Evolutionary conservation across 805 yeast genomes (phyloP).

Genomic region (Pichia cabralensis): DNA sequence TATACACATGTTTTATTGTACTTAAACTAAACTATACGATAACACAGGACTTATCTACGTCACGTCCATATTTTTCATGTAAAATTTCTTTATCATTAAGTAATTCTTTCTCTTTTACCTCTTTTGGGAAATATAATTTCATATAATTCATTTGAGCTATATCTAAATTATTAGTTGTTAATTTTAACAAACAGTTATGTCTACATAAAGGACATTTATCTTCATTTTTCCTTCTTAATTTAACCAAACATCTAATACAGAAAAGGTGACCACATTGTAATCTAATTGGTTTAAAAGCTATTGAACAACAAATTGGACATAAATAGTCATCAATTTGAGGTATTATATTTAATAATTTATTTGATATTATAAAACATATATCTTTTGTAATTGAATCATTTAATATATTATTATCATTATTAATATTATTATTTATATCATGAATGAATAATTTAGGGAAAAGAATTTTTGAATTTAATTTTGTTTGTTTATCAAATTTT

Average conservation of each 20-base stretch:
- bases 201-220: constrained; percentile 64
- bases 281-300: constrained; percentile 65
- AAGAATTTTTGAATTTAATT: constrained; percentile 35
- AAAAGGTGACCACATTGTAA: constrained; percentile 57
- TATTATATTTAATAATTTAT: constrained; percentile 41
- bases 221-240: constrained; percentile 48
- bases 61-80: constrained; percentile 30
- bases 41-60: constrained; percentile 15
- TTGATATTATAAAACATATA: constrained; percentile 46
- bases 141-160: constrained; percentile 39
- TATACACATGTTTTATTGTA: not conserved
- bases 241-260: constrained; percentile 64
- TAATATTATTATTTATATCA: constrained; percentile 12
- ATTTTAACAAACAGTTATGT: constrained; percentile 40
- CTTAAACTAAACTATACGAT: constrained; percentile 12
- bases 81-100: constrained; percentile 42
- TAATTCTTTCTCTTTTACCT: constrained; percentile 50
- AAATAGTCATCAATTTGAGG: constrained; percentile 72
- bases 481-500: constrained; percentile 67
- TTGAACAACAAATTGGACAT: constrained; percentile 62
- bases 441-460: constrained; percentile 30
- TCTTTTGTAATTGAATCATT: constrained; percentile 38
- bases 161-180: constrained; percentile 55
- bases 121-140: constrained; percentile 54
- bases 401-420: constrained; percentile 15